Evolutionary conservation across 805 yeast species (phyloP).

Genomic region (Pichia sporocuriosa): DNA sequence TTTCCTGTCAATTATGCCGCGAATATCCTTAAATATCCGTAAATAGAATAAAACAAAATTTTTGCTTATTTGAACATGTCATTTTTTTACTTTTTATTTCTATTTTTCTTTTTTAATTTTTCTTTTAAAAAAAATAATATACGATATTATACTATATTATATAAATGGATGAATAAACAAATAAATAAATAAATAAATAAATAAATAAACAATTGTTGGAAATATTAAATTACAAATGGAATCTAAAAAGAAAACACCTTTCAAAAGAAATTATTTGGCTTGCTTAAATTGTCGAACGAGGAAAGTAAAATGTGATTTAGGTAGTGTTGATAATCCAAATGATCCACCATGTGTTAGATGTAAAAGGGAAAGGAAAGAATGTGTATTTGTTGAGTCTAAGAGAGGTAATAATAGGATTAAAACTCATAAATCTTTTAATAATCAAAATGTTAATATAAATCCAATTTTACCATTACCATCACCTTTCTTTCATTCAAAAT

Average conservation of each 20-base stretch:
- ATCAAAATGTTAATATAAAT: no score
- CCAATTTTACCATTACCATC: conserved; percentile 10
- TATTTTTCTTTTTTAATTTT: no score
- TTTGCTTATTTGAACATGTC: no score
- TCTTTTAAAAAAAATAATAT: no score
- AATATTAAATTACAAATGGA: no score
- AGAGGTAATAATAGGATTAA: conserved; percentile 40
- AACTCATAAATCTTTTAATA: conserved; percentile 2
- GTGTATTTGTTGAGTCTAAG: conserved; percentile 53
- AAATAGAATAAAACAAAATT: background rate
- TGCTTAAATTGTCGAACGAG: conserved; percentile 80
- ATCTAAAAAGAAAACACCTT: conserved; percentile 24
- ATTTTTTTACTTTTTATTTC: no score
- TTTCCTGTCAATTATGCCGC: no score
- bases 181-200: no score
- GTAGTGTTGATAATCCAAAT: conserved; percentile 62
- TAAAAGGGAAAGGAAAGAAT: conserved; percentile 71
- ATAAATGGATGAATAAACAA: no score
- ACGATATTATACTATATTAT: no score
- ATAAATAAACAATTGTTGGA: no score
- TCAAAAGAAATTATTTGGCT: conserved; percentile 69
- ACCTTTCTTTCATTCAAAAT: conserved; percentile 7
- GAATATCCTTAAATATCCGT: conserved; percentile 1
- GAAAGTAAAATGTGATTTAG: conserved; percentile 83
- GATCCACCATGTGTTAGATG: conserved; percentile 86